Evolutionary conservation across 78 protist species (phyloP).

Genomic region (Acrasis kona): DNA sequence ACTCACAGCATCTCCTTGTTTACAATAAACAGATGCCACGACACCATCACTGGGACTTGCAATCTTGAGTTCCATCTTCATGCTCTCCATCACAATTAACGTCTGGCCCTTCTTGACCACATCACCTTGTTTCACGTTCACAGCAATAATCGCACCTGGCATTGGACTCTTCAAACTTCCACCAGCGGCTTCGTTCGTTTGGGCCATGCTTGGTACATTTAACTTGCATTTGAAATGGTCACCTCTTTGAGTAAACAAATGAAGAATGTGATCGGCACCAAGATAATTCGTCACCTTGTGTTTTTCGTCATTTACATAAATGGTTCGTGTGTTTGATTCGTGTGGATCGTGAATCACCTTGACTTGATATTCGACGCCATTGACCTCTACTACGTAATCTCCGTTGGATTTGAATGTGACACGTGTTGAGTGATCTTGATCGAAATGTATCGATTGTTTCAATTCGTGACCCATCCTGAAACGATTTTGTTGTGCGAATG

Average conservation of each 20-base stretch:
- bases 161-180: constrained; percentile 40
- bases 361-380: not conserved
- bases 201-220: not conserved
- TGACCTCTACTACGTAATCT: not conserved
- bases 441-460: not conserved
- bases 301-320: not conserved
- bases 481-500: not conserved
- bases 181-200: not conserved
- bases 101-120: constrained; percentile 35
- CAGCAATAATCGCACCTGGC: constrained; percentile 51
- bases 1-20: not conserved
- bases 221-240: not conserved
- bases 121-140: constrained; percentile 40
- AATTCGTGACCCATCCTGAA: not conserved
- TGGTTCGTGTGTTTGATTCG: not conserved
- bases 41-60: constrained; percentile 13
- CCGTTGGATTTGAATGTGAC: too few relatives aligned
- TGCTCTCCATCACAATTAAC: constrained; percentile 57
- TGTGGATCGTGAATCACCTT: too few relatives aligned
- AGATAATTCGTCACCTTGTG: not conserved
- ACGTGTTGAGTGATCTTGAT: not conserved
- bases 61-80: constrained; percentile 72
- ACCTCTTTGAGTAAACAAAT: not conserved
- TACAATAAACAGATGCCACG: constrained; percentile 3
- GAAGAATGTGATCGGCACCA: not conserved